A percentile compares a stretch with the other conserved stretches of the same genome.
Evolutionary conservation across 768 basidiomycete genomes (phyloP).

Genomic region (Tephrocybe sp.): DNA sequence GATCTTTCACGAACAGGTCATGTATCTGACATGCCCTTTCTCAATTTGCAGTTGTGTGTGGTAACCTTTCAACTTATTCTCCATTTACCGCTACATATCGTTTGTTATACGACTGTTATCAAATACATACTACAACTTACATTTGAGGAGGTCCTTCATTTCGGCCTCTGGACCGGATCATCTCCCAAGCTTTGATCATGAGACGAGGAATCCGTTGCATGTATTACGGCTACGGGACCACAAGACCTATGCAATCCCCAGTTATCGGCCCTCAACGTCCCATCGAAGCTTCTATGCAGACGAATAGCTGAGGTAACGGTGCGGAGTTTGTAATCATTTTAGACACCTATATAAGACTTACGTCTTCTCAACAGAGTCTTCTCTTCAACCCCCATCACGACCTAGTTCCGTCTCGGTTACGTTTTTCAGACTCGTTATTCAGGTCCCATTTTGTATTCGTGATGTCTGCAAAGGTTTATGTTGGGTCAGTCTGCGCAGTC

Average conservation of each 20-base stretch:
- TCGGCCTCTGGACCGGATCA: neutral
- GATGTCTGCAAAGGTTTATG: constrained; percentile 87
- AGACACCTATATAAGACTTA: constrained; percentile 38
- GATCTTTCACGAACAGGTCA: constrained; percentile 8
- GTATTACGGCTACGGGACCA: constrained; percentile 2
- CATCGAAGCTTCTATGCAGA: constrained; percentile 11
- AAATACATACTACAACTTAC: neutral
- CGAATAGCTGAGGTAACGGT: constrained; percentile 17
- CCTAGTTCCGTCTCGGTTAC: constrained; percentile 56
- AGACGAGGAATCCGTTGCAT: constrained; percentile 1
- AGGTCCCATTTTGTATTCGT: constrained; percentile 54
- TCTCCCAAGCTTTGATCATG: constrained; percentile 2
- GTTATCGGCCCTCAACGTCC: constrained; percentile 1
- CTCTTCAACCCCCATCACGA: constrained; percentile 47
- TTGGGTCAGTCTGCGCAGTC: constrained; percentile 84
- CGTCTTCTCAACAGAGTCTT: constrained; percentile 30
- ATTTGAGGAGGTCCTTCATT: neutral
- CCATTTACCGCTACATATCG: constrained; percentile 1
- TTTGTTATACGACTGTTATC: neutral
- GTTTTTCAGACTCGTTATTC: constrained; percentile 50
- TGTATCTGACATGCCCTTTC: constrained; percentile 5
- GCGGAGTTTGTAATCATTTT: constrained; percentile 49
- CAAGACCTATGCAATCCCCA: constrained; percentile 8
- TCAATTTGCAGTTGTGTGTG: neutral
- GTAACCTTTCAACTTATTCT: constrained; percentile 1